Base-by-base conservation (phyloP, 257 asterid genomes). In the Mitragyna speciosa region DNA sequence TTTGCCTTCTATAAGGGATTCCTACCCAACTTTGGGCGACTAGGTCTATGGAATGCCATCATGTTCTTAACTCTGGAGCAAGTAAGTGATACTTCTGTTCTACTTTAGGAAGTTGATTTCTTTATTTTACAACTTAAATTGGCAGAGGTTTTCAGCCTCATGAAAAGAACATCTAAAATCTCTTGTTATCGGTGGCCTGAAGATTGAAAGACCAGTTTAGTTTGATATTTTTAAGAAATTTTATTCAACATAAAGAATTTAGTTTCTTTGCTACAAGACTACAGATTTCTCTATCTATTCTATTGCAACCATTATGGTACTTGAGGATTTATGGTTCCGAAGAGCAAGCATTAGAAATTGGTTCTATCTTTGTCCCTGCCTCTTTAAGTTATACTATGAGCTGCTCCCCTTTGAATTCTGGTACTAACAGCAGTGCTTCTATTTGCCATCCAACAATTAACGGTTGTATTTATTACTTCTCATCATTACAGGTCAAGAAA, bases 1-100 rank as follows among this genome's bases (percentile, higher is more conserved):
- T 73, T 84, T 31, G 97, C 98, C 73, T 90, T 94, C 75, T 94
- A 94, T 86, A 92, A 94, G 87, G 98, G 98, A 41, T 94, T 94
- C 89, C 80, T 94, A 66, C 97, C 94, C 71, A 94, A 92, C 84
- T 91, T 91, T 71, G 87, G 85, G 16, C 96, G 98, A 72, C 88
- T 94, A 56, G 98, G 98, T 67, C 81, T 89, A 43, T 92, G 97
- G 97, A 94, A 94, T 70, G 97, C 87, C 70, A 88, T 94, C 87
- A 94, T 94, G 97, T 94, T 92, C 85, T 86, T 92, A 87, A 90
- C 89, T 49, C 78, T 92, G 31, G 98, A 94, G 84, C 92, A 88
- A 80, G 98, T 92, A 88, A 91, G 96, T 47, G 56, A 72, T 79
- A 20, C 76, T 65, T 84, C 26, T 70, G 31, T 67, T 64, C 20